Evolutionary conservation across 1,284 basidiomycete genomes (phyloP), one percentile per base, ranked within the genome.

Genomic region (Microbotryum lychnidis-dioicae): DNA sequence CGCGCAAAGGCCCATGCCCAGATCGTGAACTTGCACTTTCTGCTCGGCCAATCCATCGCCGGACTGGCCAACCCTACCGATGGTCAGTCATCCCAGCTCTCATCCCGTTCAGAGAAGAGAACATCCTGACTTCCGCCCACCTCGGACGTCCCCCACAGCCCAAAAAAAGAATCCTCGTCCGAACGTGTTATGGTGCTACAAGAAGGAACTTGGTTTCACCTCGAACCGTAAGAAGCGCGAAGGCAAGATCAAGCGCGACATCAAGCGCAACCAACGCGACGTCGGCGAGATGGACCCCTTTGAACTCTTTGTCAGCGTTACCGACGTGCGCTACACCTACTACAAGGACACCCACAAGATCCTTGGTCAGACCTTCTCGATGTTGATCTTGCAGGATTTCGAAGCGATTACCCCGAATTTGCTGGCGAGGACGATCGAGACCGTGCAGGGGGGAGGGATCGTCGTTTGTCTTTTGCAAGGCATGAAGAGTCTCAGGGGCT

Each of bases 341-440:
- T 89, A 96, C 80, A 96, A 94, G 75, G 92, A 97, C 73, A 91
- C 91, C 1, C 85, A 93, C 62, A 94, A 94, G 76, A 91, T 96
- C 66, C 84, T 98, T 37, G 96, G 96, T 72, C 90, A 97, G 74
- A 98, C 96, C 0, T 97, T 89, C 76, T 94, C 94, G 51, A 98
- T 98, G 92, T 86, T 91, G 66, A 84, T 98, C 9, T 79, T 99
- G 60, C 96, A 98, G 77, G 96, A 98, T 74, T 99, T 98, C 71
- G 96, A 99, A 75, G 94, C 96, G 4, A 85, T 99, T 68, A 99
- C 96, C 1, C 96, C 96, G 33, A 99, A 99, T 78, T 78, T 97
- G 61, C 84, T 98, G 33, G 96, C 96, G 6, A 81, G 94, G 56
- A 98, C 96, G 23, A 93, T 98, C 62, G 96, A 99, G 79, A 99